Percentiles rank a stretch among this genome's conserved stretches.
Conservation (phyloP, 139 green algal species). For the Chlorella sp. region DNA sequence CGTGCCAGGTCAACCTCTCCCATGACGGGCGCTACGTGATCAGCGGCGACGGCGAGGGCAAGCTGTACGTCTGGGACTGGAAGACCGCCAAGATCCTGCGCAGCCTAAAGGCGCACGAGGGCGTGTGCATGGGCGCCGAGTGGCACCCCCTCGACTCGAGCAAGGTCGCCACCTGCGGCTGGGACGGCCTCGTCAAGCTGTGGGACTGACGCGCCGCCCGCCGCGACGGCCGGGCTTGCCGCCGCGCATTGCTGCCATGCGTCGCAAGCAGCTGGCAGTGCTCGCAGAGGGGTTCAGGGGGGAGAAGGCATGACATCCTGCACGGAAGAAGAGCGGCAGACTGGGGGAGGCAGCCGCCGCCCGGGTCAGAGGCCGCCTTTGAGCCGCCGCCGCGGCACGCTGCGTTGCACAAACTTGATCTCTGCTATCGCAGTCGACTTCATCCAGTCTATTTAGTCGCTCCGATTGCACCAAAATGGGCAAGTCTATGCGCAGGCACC, state of each 20-base stretch:
- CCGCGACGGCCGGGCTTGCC: background rate
- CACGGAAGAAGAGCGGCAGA: too few species aligned
- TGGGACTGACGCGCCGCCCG: conserved; percentile 71
- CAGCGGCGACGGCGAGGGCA: conserved; percentile 90
- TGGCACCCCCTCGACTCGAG: conserved; percentile 95
- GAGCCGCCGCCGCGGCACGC: too few species aligned
- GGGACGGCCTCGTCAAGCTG: conserved; percentile 93
- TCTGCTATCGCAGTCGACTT: too few species aligned
- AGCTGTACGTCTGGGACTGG: conserved; percentile 97
- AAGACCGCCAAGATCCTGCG: conserved; percentile 70
- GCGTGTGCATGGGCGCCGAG: conserved; percentile 86
- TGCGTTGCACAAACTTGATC: too few species aligned
- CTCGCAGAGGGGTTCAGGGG: too few species aligned
- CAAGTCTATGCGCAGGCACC: too few species aligned
- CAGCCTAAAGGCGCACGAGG: conserved; percentile 80
- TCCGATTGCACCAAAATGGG: background rate
- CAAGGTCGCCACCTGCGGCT: conserved; percentile 94
- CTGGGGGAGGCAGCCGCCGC: too few species aligned
- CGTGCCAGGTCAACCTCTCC: conserved; percentile 66
- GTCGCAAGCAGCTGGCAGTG: too few species aligned
- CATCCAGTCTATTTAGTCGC: background rate
- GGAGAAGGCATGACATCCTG: too few species aligned
- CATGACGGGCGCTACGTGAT: conserved; percentile 84
- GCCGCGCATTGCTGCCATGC: too few species aligned
- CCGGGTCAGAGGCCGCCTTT: too few species aligned